Conservation (phyloP, 1,139 yeast species). For the Pichia inconspicua region DNA sequence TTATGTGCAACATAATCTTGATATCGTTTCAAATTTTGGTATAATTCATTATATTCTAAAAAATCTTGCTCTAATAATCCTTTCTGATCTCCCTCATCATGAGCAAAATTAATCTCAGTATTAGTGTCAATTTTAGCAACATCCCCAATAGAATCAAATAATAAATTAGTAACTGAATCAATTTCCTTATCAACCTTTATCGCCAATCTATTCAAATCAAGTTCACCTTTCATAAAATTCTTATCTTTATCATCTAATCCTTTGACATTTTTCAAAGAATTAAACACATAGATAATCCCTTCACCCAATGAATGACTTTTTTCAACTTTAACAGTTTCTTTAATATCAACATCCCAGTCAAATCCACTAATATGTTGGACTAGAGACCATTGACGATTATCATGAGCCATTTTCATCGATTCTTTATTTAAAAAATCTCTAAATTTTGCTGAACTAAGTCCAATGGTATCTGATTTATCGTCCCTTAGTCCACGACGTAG, state of each 20-base stretch:
- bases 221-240: background rate
- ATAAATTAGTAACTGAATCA: conserved; percentile 8
- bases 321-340: background rate
- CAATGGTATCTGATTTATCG: background rate
- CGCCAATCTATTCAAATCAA: background rate
- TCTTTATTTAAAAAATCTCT: conserved; percentile 2
- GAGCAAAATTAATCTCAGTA: background rate
- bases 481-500: conserved; percentile 8
- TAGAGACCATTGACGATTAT: conserved; percentile 7
- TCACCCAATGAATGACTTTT: conserved; percentile 1
- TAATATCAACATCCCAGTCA: conserved; percentile 8
- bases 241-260: background rate
- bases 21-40: conserved; percentile 10
- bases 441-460: conserved; percentile 2
- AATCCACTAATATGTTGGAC: conserved; percentile 11
- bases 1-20: conserved; percentile 1
- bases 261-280: conserved; percentile 2
- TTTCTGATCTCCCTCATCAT: background rate
- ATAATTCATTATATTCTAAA: conserved; percentile 14
- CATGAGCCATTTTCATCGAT: background rate
- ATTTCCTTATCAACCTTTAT: background rate
- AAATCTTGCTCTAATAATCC: conserved; percentile 8
- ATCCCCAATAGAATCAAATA: conserved; percentile 11
- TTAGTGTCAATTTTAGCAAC: background rate
- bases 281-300: conserved; percentile 6